phyloP scores from a whole-genome alignment of 805 yeast genomes.

The Pichia cabralensis region DNA sequence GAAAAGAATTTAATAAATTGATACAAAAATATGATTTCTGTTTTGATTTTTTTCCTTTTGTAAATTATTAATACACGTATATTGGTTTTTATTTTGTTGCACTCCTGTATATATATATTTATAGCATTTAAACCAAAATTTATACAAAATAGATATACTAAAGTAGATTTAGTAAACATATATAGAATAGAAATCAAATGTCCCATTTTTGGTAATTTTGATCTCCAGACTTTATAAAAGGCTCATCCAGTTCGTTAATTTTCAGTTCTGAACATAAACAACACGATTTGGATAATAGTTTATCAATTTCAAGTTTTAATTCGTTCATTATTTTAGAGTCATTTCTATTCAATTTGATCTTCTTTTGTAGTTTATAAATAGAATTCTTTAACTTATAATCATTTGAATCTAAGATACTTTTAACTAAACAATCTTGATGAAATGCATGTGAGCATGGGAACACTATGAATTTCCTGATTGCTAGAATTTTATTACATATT shows the following conservation, averaged over 20 bases:
- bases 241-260: constrained; percentile 59
- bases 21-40: too few relatives aligned
- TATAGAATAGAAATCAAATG: constrained; percentile 19
- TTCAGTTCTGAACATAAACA: constrained; percentile 67
- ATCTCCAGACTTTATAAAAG: constrained; percentile 35
- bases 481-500: constrained; percentile 57
- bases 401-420: constrained; percentile 46
- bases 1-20: too few relatives aligned
- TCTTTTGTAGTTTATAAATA: constrained; percentile 43
- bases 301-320: constrained; percentile 42
- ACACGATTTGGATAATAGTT: constrained; percentile 53
- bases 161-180: too few relatives aligned
- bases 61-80: too few relatives aligned
- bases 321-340: constrained; percentile 22
- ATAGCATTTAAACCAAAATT: too few relatives aligned
- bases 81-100: too few relatives aligned
- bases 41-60: too few relatives aligned
- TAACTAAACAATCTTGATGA: constrained; percentile 81
- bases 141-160: too few relatives aligned
- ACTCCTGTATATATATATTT: background rate
- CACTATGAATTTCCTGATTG: constrained; percentile 62
- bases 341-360: constrained; percentile 29
- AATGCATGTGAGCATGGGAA: constrained; percentile 89
- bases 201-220: constrained; percentile 40
- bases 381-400: constrained; percentile 59